A percentile compares a stretch with the other conserved stretches of the same genome.
Evolutionary conservation across 106 monocot genomes (phyloP).

Genomic region (Apostasia shenzhenica): DNA sequence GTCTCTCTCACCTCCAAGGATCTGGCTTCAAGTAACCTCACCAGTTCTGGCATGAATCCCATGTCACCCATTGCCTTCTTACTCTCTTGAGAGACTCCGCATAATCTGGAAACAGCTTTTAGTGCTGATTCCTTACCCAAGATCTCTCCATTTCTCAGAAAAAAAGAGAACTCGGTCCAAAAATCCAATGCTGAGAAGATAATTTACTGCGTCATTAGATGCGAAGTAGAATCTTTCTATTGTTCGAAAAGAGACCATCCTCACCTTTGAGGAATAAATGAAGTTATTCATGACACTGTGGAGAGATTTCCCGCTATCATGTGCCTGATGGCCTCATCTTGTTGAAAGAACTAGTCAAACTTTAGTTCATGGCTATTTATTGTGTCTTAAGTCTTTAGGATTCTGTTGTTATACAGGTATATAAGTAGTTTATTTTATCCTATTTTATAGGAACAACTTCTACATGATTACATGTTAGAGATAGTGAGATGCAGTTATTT

Average conservation of each 20-base stretch:
- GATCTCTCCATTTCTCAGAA: slow-evolving; percentile 42
- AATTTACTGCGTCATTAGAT: slow-evolving; percentile 12
- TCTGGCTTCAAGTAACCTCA: slow-evolving; percentile 30
- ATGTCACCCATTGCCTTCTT: slow-evolving; percentile 33
- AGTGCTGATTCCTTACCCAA: slow-evolving; percentile 34
- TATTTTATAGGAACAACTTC: too few relatives aligned
- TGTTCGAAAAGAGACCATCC: slow-evolving; percentile 41
- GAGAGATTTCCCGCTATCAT: slow-evolving; percentile 19
- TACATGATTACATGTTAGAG: too few relatives aligned
- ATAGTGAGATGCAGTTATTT: too few relatives aligned
- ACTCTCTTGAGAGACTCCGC: slow-evolving; percentile 23
- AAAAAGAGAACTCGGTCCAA: slow-evolving; percentile 28
- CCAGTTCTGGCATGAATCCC: slow-evolving; percentile 34
- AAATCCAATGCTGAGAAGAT: slow-evolving; percentile 29
- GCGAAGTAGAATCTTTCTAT: slow-evolving; percentile 31
- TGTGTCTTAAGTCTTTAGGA: too few relatives aligned
- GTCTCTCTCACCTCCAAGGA: slow-evolving; percentile 22
- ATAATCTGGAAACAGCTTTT: slow-evolving; percentile 21
- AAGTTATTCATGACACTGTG: slow-evolving; percentile 29
- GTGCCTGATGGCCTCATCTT: slow-evolving; percentile 17
- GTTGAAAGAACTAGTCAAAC: too few relatives aligned
- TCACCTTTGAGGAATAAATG: slow-evolving; percentile 31
- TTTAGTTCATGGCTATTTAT: too few relatives aligned
- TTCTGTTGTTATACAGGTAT: too few relatives aligned
- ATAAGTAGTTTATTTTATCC: too few relatives aligned